These are phyloP conservation scores for Vigna trinervia DNA, from an alignment of 306 rosid genomes.

Conservation along the genomic window DNA sequence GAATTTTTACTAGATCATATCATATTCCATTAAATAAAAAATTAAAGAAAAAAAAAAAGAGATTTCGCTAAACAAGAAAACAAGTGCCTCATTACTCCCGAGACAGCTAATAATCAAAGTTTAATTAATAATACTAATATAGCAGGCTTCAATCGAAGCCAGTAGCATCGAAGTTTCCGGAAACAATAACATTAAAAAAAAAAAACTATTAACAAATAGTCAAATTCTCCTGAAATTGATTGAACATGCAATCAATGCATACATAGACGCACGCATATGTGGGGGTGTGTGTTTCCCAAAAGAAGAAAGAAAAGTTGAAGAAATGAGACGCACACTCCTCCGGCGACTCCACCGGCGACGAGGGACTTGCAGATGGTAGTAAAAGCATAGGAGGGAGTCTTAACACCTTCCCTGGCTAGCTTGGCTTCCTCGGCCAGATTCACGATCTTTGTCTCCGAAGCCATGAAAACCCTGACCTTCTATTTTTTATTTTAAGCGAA, in stretches of 20 bases:
- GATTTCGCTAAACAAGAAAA: not conserved
- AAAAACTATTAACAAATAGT: not conserved
- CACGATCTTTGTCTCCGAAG: conserved; percentile 84
- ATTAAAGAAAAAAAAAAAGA: not conserved
- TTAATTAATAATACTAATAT: not conserved
- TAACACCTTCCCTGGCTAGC: conserved; percentile 82
- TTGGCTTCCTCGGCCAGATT: conserved; percentile 88
- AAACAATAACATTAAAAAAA: not conserved
- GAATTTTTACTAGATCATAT: not conserved
- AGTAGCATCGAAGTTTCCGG: not conserved
- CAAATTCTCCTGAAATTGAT: not conserved
- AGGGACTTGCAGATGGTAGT: conserved; percentile 81
- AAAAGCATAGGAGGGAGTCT: conserved; percentile 67
- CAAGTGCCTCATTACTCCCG: conserved; percentile 21
- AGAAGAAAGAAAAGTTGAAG: not conserved
- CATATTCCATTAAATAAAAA: not conserved
- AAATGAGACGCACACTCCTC: conserved; percentile 78
- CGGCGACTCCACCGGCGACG: conserved; percentile 92
- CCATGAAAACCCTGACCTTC: conserved; percentile 51
- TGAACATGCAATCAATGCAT: not conserved
- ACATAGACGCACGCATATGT: not conserved
- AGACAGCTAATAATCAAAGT: conserved; percentile 24
- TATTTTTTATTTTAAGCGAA: not conserved
- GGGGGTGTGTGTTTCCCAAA: not conserved
- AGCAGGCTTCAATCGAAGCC: not conserved